These are phyloP conservation scores for Suhomyces emberorum DNA, from an alignment of 805 yeast species.

Conservation along the genomic window DNA sequence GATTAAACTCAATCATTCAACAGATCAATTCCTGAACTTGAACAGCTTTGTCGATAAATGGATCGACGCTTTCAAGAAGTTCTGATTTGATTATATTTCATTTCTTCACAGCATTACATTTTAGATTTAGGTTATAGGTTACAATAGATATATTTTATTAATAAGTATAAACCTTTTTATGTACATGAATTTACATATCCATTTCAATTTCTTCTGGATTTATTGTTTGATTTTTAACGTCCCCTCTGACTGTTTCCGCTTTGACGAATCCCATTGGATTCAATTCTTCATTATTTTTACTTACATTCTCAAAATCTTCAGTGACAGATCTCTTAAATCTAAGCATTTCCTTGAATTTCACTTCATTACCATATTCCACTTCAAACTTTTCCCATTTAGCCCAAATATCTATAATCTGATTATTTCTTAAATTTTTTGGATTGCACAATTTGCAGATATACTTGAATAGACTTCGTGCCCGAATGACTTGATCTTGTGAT, in stretches of 20 bases:
- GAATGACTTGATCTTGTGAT: constrained; percentile 44
- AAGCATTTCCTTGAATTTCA: constrained; percentile 71
- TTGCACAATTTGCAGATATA: constrained; percentile 28
- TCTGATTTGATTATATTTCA: too few relatives aligned
- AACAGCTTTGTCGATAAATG: constrained; percentile 39
- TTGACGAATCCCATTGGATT: constrained; percentile 50
- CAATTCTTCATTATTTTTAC: constrained; percentile 12
- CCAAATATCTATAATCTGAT: constrained; percentile 42
- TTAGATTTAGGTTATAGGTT: too few relatives aligned
- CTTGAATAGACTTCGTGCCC: constrained; percentile 63
- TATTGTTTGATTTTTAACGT: constrained; percentile 8
- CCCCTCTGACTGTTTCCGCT: constrained; percentile 27
- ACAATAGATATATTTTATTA: not conserved
- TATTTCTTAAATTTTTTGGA: constrained; percentile 11
- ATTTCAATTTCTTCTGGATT: constrained; percentile 65
- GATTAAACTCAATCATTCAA: constrained; percentile 34
- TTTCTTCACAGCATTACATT: too few relatives aligned
- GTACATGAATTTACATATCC: constrained; percentile 50
- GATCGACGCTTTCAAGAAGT: constrained; percentile 25
- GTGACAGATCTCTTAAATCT: constrained; percentile 48
- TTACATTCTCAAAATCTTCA: constrained; percentile 16
- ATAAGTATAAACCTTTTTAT: not conserved
- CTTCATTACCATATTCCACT: constrained; percentile 64
- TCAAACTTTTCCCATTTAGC: constrained; percentile 73
- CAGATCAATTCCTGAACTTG: constrained; percentile 31